Base-by-base conservation (phyloP, 768 basidiomycete genomes). In the Cystobasidium onofrii region DNA sequence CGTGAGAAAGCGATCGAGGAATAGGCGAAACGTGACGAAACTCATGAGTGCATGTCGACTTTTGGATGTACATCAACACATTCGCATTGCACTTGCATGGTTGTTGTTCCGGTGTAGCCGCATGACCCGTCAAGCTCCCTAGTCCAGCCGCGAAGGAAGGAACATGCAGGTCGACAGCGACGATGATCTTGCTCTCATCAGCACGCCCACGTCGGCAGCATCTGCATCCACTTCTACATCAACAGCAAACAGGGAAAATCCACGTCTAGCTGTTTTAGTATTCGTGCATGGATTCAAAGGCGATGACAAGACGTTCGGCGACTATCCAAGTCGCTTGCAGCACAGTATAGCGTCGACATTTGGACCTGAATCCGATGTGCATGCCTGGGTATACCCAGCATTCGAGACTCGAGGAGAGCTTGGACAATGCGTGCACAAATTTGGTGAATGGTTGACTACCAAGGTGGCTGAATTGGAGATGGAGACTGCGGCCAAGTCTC, bases 271-370 rank as follows among this genome's bases (percentile, higher is more conserved):
- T 31, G 52, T 55, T 31, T 34, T 71, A 15, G 52, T 71, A 7
- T 71, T 71, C 41, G 69, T 71, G 9, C 69, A 71, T 31, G 69
- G 69, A 15, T 71, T 71, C 55, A 71, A 71, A 61, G 69, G 69
- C 50, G 69, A 71, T 27, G 69, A 71, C 54, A 71, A 36, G 33
- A 71, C 69, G 13, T 71, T 71, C 69, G 65, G 65, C 7, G 69
- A 71, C 55, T 71, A 71, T 31, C 69, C 69, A 7, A 34, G 36
- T 34, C 69, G 69, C 18, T 25, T 71, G 25, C 52, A 71, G 69
- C 69, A 71, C 54, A 27, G 25, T 36, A 27, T 71, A 25, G 33
- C 27, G n/a, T 39, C 50, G 29, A 60, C 69, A 1, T 71, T 71
- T 25, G 50, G 54, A 29, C 39, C 29, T 12, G 29, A 4, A 13